Conservation (phyloP, 495 filamentous ascomycete genomes). For the Trichoderma reesei region DNA sequence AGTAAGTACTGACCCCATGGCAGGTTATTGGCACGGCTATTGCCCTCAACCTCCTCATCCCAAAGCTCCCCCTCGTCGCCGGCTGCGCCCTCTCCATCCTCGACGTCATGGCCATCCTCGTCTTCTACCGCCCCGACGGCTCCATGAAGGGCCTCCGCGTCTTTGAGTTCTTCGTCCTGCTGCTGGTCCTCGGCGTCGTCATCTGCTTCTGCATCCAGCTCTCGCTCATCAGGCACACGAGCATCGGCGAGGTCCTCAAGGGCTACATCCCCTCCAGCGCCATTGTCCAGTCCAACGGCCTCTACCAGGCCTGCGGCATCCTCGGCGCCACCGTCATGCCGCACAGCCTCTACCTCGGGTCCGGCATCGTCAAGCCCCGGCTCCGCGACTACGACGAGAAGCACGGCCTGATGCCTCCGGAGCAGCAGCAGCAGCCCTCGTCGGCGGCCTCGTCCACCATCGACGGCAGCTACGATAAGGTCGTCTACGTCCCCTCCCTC, state of each 20-base stretch:
- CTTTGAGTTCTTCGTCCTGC: constrained; percentile 76
- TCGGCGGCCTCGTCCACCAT: constrained; percentile 19
- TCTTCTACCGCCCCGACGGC: constrained; percentile 75
- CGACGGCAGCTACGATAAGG: constrained; percentile 24
- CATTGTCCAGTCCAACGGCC: constrained; percentile 53
- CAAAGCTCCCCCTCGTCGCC: constrained; percentile 69
- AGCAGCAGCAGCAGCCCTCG: no score
- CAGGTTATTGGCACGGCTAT: constrained; percentile 88
- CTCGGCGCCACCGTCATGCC: constrained; percentile 93
- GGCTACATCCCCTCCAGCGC: constrained; percentile 75
- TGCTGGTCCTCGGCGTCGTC: constrained; percentile 72
- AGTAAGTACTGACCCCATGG: no score
- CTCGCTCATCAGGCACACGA: constrained; percentile 59
- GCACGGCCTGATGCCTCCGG: constrained; percentile 42
- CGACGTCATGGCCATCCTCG: constrained; percentile 74
- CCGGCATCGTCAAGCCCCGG: constrained; percentile 74
- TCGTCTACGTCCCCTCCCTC: constrained; percentile 66
- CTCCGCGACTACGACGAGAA: constrained; percentile 67
- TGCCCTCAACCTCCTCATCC: constrained; percentile 71
- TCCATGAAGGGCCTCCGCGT: constrained; percentile 60
- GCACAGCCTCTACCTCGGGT: constrained; percentile 83
- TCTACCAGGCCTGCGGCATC: constrained; percentile 89
- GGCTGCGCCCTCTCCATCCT: constrained; percentile 79
- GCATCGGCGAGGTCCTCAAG: constrained; percentile 64
- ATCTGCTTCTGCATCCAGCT: constrained; percentile 89